These are phyloP conservation scores for Thecaphora thlaspeos DNA, from an alignment of 1,284 basidiomycete genomes.

Conservation along the genomic window DNA sequence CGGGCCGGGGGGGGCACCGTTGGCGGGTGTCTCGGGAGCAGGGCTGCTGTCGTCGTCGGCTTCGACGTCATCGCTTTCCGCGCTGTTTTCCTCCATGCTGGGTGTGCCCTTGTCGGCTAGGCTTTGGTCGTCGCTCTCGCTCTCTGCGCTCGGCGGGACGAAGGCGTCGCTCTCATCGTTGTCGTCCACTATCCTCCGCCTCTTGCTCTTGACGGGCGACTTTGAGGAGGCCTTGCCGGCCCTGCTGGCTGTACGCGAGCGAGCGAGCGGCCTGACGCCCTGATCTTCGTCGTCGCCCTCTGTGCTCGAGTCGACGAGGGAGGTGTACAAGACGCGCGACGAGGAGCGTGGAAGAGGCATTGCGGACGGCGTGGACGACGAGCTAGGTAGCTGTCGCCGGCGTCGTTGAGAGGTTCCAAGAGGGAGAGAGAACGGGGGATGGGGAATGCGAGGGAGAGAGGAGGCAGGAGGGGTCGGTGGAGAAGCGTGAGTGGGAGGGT, in stretches of 20 bases:
- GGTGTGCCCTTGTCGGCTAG: background rate
- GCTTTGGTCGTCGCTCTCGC: background rate
- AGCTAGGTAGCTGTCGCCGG: no score
- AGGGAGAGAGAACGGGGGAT: no score
- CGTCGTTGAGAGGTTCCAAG: no score
- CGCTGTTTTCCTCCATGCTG: background rate
- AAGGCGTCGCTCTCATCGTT: background rate
- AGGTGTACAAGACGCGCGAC: background rate
- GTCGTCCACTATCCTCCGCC: background rate
- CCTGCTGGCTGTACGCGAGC: no score
- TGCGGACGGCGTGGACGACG: no score
- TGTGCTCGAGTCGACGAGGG: background rate
- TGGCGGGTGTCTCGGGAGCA: slow-evolving; percentile 18
- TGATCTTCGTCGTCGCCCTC: background rate
- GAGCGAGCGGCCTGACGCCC: no score
- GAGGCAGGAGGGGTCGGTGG: no score
- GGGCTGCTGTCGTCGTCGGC: background rate
- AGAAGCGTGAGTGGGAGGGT: no score
- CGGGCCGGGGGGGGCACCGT: background rate
- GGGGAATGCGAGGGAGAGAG: no score
- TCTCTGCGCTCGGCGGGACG: background rate
- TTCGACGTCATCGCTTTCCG: background rate
- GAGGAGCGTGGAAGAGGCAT: no score
- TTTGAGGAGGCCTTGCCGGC: background rate
- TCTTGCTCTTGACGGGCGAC: background rate